Evolutionary conservation across 2,329 filamentous ascomycete genomes (phyloP), one percentile per base, ranked within the genome.

Genomic region (Aspergillus pseudotamarii): DNA sequence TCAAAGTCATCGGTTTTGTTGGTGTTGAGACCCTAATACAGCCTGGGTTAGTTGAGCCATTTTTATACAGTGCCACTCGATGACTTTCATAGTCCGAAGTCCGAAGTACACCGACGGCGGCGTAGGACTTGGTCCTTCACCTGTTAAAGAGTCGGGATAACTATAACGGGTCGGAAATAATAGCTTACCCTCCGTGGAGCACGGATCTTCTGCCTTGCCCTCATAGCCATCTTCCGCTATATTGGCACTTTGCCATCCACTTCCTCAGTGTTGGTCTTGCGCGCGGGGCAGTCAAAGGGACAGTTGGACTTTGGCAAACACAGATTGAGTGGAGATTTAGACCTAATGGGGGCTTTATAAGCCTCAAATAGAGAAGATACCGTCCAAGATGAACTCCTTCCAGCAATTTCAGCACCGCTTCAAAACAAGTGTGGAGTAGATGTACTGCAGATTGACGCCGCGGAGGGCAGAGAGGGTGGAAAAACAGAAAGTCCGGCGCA

Each of bases 1-100:
- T 97, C 91, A 74, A 97, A 97, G 68, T 96, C 92, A 70, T 91
- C 84, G 11, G 85, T 83, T 68, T 90, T 88, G 64, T 71, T 74
- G 63, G 82, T 83, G 3, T 75, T 72, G 26, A 88, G 76, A 62
- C 86, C 85, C 88, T 90, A 71, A 26, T n/a, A 16, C 12, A n/a
- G 32, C 14, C 11, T 34, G 23, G 9, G 46, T 65, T 59, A 66
- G 63, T 43, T 10, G 5, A 36, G 51, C 51, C 9, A 51, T n/a
- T 55, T n/a, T 16, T 4, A 23, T 21, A 56, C 38, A 19, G 28
- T 51, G 48, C 16, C 32, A 8, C 6, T 38, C 46, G 16, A 26
- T 30, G 16, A 9, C 30, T 53, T 23, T 6, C 10, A 16, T 54
- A 23, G 19, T 60, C 14, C 48, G 46, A 28, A 21, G 16, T 60